A percentile compares a stretch with the other conserved stretches of the same genome.
Evolutionary conservation across 106 monocot species (phyloP).

Genomic region (Allium fistulosum): DNA sequence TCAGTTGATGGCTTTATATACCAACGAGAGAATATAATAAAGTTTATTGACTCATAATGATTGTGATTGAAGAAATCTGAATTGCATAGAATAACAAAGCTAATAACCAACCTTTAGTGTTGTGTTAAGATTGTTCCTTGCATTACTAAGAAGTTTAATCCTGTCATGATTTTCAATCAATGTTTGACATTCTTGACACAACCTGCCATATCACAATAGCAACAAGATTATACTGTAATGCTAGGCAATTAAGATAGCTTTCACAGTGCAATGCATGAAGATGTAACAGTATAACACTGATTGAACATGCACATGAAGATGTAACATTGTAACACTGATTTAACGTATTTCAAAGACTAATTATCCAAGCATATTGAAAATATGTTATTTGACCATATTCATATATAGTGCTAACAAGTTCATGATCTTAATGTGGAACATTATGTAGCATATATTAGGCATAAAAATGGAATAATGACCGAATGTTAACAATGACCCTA

Average conservation of each 20-base stretch:
- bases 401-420: too few species aligned
- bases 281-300: too few species aligned
- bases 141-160: slow-evolving; percentile 98
- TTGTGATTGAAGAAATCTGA: neutral
- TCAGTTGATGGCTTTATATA: neutral
- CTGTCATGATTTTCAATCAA: slow-evolving; percentile 95
- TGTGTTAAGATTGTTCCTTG: slow-evolving; percentile 96
- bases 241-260: too few species aligned
- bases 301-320: too few species aligned
- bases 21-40: neutral
- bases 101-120: slow-evolving; percentile 74
- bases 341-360: too few species aligned
- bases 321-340: too few species aligned
- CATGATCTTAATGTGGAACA: too few species aligned
- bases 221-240: neutral
- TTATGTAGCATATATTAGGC: neutral
- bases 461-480: neutral
- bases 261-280: too few species aligned
- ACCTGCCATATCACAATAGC: slow-evolving; percentile 34
- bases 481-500: slow-evolving; percentile 15
- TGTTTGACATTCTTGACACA: slow-evolving; percentile 96
- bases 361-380: too few species aligned
- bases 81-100: neutral
- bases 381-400: too few species aligned
- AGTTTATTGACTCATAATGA: neutral